Evolutionary conservation across 169 alveolate species (phyloP), one percentile per base, ranked within the genome.

Genomic region (Eimeria acervulina): DNA sequence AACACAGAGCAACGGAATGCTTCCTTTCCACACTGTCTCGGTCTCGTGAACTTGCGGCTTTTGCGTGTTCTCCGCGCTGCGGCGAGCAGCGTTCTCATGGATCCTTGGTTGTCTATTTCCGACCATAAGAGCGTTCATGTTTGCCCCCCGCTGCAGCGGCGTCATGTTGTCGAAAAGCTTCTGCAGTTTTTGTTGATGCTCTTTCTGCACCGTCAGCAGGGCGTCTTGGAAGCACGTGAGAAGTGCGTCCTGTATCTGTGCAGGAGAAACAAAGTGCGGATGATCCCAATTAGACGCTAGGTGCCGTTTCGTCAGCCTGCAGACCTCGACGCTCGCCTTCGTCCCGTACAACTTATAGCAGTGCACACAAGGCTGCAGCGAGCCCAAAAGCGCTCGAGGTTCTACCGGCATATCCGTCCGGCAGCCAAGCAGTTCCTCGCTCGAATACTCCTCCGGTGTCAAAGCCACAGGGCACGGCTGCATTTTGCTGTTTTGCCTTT

Each of bases 301-400:
- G 85, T 97, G 98, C 40, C 98, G 52, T 89, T 96, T 96, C 31
- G 97, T 90, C 28, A 97, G 85, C 36, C 98, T 74, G 84, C 98
- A 97, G 31, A 97, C 97, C 74, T 97, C 97, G 5, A 97, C 97
- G 55, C 97, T 97, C 6, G 98, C 98, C 89, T 94, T 95, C n/a
- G 97, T 87, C 28, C 98, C 98, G 33, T 68, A 84, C 76, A 74
- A 40, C 66, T 90, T 89, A 31, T 95, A 90, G 59, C 97, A 95
- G 19, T 52, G 88, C 72, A 63, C 92, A 59, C 97, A 95, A 42
- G 97, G 97, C 90, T 90, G 94, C 91, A 95, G 66, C 1, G 81
- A 40, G 10, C 95, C 95, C 33, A 95, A 87, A 44, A 95, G 47
- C 23, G 87, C 78, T 47, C 88, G 68, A n/a, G 97, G 97, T n/a